Evolutionary conservation across 768 basidiomycete species (phyloP).

Genomic region (Lentinula lateritia): DNA sequence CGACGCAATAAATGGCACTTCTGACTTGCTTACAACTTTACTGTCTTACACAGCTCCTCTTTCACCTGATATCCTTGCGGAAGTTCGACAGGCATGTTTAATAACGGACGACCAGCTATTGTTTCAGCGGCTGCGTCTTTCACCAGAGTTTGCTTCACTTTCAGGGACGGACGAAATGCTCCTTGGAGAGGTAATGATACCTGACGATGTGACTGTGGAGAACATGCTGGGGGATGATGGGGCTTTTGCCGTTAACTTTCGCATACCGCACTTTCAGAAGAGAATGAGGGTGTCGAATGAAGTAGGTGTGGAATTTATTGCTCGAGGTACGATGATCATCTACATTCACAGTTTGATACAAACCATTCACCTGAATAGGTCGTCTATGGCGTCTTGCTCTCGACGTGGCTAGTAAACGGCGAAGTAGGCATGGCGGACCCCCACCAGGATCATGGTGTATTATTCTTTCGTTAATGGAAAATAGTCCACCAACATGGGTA

Average conservation of each 20-base stretch:
- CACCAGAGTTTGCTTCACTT: conserved; percentile 44
- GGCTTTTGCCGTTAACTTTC: conserved; percentile 48
- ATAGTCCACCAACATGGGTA: conserved; percentile 54
- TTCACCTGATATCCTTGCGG: conserved; percentile 39
- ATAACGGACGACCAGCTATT: conserved; percentile 54
- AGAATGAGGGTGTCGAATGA: conserved; percentile 60
- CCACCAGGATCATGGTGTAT: conserved; percentile 41
- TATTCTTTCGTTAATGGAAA: conserved; percentile 43
- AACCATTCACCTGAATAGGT: conserved; percentile 23
- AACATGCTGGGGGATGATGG: conserved; percentile 45
- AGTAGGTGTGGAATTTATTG: conserved; percentile 62
- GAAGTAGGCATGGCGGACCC: not conserved
- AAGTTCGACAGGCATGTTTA: conserved; percentile 64
- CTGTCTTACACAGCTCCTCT: conserved; percentile 47
- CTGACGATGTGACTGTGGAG: conserved; percentile 52
- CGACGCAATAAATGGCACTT: conserved; percentile 11
- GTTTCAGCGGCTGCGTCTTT: conserved; percentile 53
- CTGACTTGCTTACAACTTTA: conserved; percentile 42
- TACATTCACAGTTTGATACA: too few relatives aligned
- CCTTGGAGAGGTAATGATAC: conserved; percentile 33
- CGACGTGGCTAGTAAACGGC: conserved; percentile 15
- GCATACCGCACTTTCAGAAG: conserved; percentile 57
- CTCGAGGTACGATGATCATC: conserved; percentile 29
- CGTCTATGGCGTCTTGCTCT: conserved; percentile 56
- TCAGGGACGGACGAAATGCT: conserved; percentile 50